Evolutionary conservation across 1,284 basidiomycete genomes (phyloP), one percentile per base, ranked within the genome.

Genomic region (Coniferiporia weirii): DNA sequence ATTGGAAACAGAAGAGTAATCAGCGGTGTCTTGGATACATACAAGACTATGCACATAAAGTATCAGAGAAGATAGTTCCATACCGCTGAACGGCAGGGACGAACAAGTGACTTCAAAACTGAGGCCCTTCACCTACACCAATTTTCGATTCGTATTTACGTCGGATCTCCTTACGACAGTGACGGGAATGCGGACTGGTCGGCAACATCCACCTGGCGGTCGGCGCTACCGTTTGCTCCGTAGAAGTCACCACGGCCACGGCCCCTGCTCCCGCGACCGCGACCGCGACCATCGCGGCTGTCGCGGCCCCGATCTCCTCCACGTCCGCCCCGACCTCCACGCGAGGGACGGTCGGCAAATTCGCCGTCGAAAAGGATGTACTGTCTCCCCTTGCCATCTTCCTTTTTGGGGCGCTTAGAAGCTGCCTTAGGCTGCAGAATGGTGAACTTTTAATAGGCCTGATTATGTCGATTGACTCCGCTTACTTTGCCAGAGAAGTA

Each of bases 141-240:
- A 19, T 48, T 59, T 52, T 44, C 13, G 15, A 10, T 10, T 43
- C 20, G 40, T 22, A 35, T 13, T 15, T 45, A 38, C 19, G 45
- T 1, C 22, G 27, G 44, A 8, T 2, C 3, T 19, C 56, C 27
- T 48, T 36, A 44, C 40, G 50, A 48, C 38, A 93, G 80, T 64
- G 91, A 89, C 55, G 92, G 91, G 85, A 94, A 95, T 60, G 89
- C 91, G 36, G 76, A 77, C 73, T 90, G 79, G 73, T 95, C 91
- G 68, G 84, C 83, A 65, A 91, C 84, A 69, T 87, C 79, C 74
- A 90, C 75, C 57, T 69, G 64, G 56, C 73, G 64, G 54, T 71
- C 61, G 58, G 64, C 55, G 20, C 68, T 66, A 64, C 69, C 74
- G 60, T 68, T 72, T 57, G 66, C 22, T 32, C 66, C 64, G 32